Conservation (phyloP, 306 rosid species). For the Dicorynia guianensis region DNA sequence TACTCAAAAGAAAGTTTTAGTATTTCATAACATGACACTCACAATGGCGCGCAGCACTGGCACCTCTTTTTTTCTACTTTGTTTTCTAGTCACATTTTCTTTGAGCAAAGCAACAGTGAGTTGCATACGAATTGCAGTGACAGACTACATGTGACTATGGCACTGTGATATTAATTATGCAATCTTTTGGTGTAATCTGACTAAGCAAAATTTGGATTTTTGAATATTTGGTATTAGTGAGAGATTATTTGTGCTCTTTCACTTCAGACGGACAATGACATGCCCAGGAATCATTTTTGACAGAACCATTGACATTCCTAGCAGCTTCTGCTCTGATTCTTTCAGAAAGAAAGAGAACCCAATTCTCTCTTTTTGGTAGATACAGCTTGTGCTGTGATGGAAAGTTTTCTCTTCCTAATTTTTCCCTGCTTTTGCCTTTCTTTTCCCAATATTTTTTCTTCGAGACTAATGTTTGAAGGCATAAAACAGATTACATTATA, state of each 20-base stretch:
- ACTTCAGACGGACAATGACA: conserved; percentile 8
- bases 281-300: conserved; percentile 26
- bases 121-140: conserved; percentile 1
- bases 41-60: conserved; percentile 17
- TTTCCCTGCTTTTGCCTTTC: background rate
- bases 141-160: conserved; percentile 9
- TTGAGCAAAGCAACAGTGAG: background rate
- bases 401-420: conserved; percentile 40
- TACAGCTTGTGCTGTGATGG: conserved; percentile 31
- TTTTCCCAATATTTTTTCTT: background rate
- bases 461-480: background rate
- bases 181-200: background rate
- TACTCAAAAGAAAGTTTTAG: no score
- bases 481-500: no score
- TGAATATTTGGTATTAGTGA: background rate
- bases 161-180: background rate
- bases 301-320: conserved; percentile 45
- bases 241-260: conserved; percentile 11
- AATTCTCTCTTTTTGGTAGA: conserved; percentile 48
- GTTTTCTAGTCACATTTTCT: conserved; percentile 25
- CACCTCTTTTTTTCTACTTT: background rate
- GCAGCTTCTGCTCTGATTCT: conserved; percentile 48
- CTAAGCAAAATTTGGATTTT: background rate
- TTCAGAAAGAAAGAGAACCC: conserved; percentile 48
- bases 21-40: no score